Percentiles rank a stretch among this genome's conserved stretches.
Conservation (phyloP, 1,284 basidiomycete genomes). For the Rhizopogon hawkerae region DNA sequence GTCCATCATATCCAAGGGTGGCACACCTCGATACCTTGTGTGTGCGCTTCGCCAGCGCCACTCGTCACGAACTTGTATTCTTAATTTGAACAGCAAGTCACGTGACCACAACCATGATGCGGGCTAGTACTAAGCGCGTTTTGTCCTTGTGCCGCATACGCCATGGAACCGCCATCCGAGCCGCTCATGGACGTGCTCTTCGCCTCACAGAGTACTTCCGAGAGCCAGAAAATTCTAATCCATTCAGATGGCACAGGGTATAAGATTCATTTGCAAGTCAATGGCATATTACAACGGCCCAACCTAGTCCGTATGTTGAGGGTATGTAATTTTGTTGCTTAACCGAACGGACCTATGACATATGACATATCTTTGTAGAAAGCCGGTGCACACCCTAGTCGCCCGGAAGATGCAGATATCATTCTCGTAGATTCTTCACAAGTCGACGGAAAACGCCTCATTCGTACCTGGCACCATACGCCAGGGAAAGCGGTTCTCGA, state of each 20-base stretch:
- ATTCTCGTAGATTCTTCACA: constrained; percentile 50
- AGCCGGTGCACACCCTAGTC: constrained; percentile 39
- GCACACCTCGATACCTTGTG: constrained; percentile 9
- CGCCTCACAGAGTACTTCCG: constrained; percentile 12
- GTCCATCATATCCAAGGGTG: not conserved
- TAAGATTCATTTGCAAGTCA: constrained; percentile 44
- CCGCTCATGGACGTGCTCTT: not conserved
- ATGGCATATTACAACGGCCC: constrained; percentile 39
- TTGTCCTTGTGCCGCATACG: constrained; percentile 13
- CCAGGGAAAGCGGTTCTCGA: constrained; percentile 40
- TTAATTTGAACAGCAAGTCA: constrained; percentile 3
- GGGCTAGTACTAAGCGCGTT: not conserved
- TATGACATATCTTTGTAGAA: constrained; percentile 28
- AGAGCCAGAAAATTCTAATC: constrained; percentile 20
- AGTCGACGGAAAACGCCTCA: constrained; percentile 41
- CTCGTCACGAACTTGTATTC: not conserved
- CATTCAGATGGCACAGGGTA: constrained; percentile 20
- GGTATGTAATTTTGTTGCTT: constrained; percentile 27
- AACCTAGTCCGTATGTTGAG: constrained; percentile 44
- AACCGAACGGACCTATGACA: not conserved
- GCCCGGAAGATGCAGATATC: constrained; percentile 40
- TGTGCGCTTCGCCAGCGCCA: not conserved
- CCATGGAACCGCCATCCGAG: constrained; percentile 11
- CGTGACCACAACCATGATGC: not conserved
- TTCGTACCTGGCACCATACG: constrained; percentile 48